Evolutionary conservation across 257 asterid species (phyloP), one percentile per base, ranked within the genome.

Genomic region (Coffea canephora): DNA sequence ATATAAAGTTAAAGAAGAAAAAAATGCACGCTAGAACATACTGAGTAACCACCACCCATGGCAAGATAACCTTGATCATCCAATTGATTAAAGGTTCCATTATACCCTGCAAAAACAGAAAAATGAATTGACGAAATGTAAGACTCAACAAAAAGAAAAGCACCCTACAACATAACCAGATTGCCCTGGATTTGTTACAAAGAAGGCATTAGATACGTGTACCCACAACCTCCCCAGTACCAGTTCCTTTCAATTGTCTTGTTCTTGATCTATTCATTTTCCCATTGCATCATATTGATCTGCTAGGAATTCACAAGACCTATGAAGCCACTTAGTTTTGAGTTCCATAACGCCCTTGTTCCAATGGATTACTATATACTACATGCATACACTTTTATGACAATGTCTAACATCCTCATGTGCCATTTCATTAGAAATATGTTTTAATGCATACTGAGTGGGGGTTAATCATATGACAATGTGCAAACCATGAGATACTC

Each of bases 41-140:
- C 94, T 75, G 85, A 71, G 59, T 76, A 85, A 85, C 87, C 84
- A 74, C 84, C 87, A 61, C 86, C 78, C 19, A 86, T 39, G 72
- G 82, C 89, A 59, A 31, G 78, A 77, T 76, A 86, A 81, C 90
- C 86, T 83, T 86, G 93, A 80, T 87, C 96, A 81, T 91, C 96
- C 21, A 88, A 67, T 82, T 85, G 95, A 76, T 86, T 65, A 83
- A 46, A 82, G 83, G 84, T 54, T 50, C 93, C 89, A 78, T 83
- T 87, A 78, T 85, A 88, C 66, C 93, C 97, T 93, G 84, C 80
- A 83, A 80, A 73, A 69, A n/a, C 59, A 80, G 4, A 31, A 52
- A 69, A 72, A 31, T 5, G 3, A 65, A 19, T 73, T 10, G 13
- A 78, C 21, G 21, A 77, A 18, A 59, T 13, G 15, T 14, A 8